Conservation (phyloP, 495 filamentous ascomycete genomes). For the Xylaria bambusicola region DNA sequence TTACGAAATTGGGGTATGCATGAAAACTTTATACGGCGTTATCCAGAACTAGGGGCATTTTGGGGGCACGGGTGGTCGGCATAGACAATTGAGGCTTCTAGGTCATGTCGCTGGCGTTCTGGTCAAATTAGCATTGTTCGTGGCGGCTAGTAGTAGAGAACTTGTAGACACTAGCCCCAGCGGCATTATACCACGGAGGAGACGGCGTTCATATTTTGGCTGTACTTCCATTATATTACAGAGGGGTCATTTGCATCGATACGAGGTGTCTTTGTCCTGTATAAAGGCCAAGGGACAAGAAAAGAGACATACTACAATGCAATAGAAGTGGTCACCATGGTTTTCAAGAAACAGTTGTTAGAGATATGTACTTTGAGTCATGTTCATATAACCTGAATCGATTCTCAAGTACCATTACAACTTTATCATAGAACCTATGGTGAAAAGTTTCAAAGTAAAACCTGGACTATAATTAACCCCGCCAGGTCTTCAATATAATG, state of each 20-base stretch:
- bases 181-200: constrained; percentile 5
- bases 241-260: not conserved
- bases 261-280: not conserved
- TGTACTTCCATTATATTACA: not conserved
- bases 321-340: too few relatives aligned
- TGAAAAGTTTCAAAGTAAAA: not conserved
- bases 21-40: constrained; percentile 17
- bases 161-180: constrained; percentile 4
- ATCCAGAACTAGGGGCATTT: constrained; percentile 14
- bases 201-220: not conserved
- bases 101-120: constrained; percentile 16
- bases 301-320: not conserved
- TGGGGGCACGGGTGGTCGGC: constrained; percentile 2
- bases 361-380: not conserved
- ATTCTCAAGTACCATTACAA: too few relatives aligned
- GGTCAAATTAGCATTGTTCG: constrained; percentile 1
- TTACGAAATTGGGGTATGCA: constrained; percentile 14
- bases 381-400: not conserved
- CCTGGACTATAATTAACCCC: too few relatives aligned
- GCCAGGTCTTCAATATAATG: too few relatives aligned
- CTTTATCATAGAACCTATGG: not conserved
- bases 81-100: constrained; percentile 15
- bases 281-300: not conserved
- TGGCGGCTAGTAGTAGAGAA: not conserved
- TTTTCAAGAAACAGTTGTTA: too few relatives aligned